Percentiles rank a stretch among this genome's conserved stretches.
Evolutionary conservation across 768 basidiomycete genomes (phyloP).

Genomic region (Mycena alexandri): DNA sequence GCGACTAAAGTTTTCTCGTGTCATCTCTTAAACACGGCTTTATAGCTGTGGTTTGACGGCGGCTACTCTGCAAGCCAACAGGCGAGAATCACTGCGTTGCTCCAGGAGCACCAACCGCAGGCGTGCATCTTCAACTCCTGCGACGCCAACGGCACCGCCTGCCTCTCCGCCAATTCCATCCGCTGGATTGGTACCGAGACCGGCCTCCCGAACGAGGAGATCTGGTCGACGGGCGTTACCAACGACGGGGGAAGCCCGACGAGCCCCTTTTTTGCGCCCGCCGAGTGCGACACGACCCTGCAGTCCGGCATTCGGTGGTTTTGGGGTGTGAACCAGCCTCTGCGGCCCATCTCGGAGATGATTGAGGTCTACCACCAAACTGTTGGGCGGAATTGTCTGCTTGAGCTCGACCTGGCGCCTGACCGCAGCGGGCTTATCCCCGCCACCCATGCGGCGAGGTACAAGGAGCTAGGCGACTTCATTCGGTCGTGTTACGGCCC

Average conservation of each 20-base stretch:
- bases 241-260: conserved; percentile 30
- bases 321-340: conserved; percentile 24
- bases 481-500: conserved; percentile 25
- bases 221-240: conserved; percentile 32
- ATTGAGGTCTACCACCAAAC: conserved; percentile 30
- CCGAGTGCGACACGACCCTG: conserved; percentile 30
- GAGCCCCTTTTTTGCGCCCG: conserved; percentile 27
- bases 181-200: conserved; percentile 31
- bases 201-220: conserved; percentile 29
- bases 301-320: conserved; percentile 28
- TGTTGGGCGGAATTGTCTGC: conserved; percentile 29
- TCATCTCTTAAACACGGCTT: conserved; percentile 5
- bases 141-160: conserved; percentile 23
- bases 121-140: conserved; percentile 32
- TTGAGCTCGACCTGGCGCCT: conserved; percentile 29
- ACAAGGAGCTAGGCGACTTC: conserved; percentile 29
- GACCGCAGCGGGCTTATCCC: conserved; percentile 29
- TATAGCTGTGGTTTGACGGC: conserved; percentile 31
- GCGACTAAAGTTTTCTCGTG: conserved; percentile 7
- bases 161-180: conserved; percentile 30
- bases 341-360: conserved; percentile 25
- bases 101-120: conserved; percentile 28
- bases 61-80: conserved; percentile 29
- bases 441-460: conserved; percentile 27
- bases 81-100: conserved; percentile 26